phyloP scores from a whole-genome alignment of 2,329 filamentous ascomycete genomes.

The Coniochaeta ligniaria region DNA sequence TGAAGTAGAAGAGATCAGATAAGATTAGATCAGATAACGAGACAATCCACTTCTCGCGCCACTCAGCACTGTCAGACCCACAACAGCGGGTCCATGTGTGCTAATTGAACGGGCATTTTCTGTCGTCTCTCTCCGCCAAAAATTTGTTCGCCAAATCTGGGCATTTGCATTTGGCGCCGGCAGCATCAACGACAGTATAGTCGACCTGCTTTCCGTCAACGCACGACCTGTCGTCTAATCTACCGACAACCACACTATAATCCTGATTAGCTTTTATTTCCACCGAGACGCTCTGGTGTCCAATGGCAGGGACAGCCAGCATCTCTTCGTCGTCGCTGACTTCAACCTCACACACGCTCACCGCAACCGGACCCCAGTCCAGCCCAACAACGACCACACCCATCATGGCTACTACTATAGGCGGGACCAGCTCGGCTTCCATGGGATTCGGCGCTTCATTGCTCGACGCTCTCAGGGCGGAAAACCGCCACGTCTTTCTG shows the following conservation, averaged over 20 bases:
- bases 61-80: too few species aligned
- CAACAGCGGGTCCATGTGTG: too few species aligned
- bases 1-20: too few species aligned
- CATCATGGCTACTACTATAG: slow-evolving; percentile 26
- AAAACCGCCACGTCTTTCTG: slow-evolving; percentile 68
- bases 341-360: slow-evolving; percentile 58
- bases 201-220: neutral
- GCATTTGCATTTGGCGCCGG: neutral
- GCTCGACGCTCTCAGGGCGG: slow-evolving; percentile 48
- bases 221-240: neutral
- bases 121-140: neutral
- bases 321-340: slow-evolving; percentile 51
- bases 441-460: slow-evolving; percentile 35
- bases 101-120: neutral
- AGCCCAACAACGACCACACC: slow-evolving; percentile 15
- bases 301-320: slow-evolving; percentile 32
- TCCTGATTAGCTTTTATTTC: neutral
- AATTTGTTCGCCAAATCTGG: neutral
- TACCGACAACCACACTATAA: neutral
- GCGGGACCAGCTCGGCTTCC: slow-evolving; percentile 16
- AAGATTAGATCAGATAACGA: neutral
- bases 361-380: slow-evolving; percentile 24
- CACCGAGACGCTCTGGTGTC: neutral
- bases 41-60: too few species aligned
- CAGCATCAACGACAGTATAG: neutral